phyloP scores from a whole-genome alignment of 306 rosid genomes.

The Corylus heterophylla region DNA sequence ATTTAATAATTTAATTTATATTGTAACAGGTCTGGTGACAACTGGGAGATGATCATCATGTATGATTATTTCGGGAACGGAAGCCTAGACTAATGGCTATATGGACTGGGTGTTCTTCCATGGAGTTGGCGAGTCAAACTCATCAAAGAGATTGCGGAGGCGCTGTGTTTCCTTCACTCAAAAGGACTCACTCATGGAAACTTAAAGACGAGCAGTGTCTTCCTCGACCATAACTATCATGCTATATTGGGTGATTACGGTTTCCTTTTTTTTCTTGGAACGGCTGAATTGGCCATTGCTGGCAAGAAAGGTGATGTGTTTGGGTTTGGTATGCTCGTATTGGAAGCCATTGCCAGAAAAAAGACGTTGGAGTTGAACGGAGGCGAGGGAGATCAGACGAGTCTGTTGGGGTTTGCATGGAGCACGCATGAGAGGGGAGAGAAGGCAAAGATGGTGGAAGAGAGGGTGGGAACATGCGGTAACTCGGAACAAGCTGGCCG shows the following conservation, averaged over 20 bases:
- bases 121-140: conserved; percentile 9
- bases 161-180: neutral
- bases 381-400: neutral
- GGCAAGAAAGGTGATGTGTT: neutral
- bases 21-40: neutral
- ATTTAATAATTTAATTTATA: too few relatives aligned
- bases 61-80: neutral
- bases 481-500: neutral
- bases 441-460: conserved; percentile 3
- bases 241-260: conserved; percentile 12
- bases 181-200: conserved; percentile 4
- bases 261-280: neutral
- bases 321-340: neutral
- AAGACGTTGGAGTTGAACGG: neutral
- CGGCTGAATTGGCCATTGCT: too few relatives aligned
- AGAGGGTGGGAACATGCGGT: neutral
- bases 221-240: neutral
- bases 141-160: conserved; percentile 8
- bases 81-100: conserved; percentile 11
- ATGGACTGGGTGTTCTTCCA: conserved; percentile 8
- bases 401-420: neutral
- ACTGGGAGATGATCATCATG: neutral
- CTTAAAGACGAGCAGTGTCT: conserved; percentile 15
- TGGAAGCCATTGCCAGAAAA: conserved; percentile 8
- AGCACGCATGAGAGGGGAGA: conserved; percentile 1